Percentiles rank a stretch among this genome's conserved stretches.
Evolutionary conservation across 1,139 yeast genomes (phyloP).

Genomic region (Lodderomyces theae): DNA sequence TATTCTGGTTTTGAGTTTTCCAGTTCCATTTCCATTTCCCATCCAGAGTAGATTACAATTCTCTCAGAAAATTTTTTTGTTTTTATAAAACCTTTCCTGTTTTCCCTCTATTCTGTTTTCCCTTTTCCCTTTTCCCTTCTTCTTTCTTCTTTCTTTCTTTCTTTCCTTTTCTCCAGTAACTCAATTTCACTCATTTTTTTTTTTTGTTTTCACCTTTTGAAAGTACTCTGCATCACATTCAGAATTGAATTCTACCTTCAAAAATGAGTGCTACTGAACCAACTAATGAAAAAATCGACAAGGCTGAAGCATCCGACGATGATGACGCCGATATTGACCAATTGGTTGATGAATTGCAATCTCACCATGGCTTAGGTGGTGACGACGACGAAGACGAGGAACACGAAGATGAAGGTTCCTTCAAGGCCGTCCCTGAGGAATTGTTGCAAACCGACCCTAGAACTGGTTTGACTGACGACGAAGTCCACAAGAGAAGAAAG

Average conservation of each 20-base stretch:
- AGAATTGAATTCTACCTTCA: too few relatives aligned
- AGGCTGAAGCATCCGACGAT: slow-evolving; percentile 59
- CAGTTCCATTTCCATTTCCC: too few relatives aligned
- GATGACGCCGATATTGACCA: slow-evolving; percentile 81
- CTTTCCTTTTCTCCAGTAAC: slow-evolving; percentile 3
- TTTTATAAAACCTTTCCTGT: neutral
- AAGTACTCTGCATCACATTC: too few relatives aligned
- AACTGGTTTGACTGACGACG: slow-evolving; percentile 76
- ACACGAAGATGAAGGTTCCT: slow-evolving; percentile 54
- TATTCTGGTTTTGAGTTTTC: too few relatives aligned
- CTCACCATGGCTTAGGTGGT: slow-evolving; percentile 53
- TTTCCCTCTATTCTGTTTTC: neutral
- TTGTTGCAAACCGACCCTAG: slow-evolving; percentile 83
- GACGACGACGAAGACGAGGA: slow-evolving; percentile 41
- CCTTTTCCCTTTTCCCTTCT: slow-evolving; percentile 8
- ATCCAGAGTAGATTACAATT: too few relatives aligned
- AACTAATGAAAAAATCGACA: slow-evolving; percentile 46
- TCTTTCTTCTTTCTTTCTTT: slow-evolving; percentile 6
- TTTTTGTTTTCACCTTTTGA: too few relatives aligned
- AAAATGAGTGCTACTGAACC: slow-evolving; percentile 52
- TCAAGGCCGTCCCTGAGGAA: slow-evolving; percentile 84
- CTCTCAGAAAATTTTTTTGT: too few relatives aligned
- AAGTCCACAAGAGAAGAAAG: slow-evolving; percentile 84
- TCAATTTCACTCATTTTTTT: slow-evolving; percentile 4
- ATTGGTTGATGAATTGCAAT: slow-evolving; percentile 84